Base-by-base conservation (phyloP, 306 rosid genomes). In the Crotalaria pallida region DNA sequence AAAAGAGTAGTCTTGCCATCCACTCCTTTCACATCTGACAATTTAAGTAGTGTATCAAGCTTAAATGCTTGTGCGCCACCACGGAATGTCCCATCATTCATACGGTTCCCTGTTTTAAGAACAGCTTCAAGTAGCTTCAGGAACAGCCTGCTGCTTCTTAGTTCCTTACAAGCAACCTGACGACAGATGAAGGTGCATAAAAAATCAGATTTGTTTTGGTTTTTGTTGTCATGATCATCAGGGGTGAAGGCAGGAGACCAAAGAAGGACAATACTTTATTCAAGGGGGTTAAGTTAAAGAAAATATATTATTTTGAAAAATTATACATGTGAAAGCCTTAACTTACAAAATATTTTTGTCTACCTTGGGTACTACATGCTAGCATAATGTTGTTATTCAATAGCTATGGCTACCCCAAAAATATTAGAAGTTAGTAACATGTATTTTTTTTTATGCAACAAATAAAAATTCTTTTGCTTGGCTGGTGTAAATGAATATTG, bases 111-210 rank as follows among this genome's bases (percentile, higher is more conserved):
- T 0, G 99, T 91, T 80, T 95, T 95, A 12, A 95, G 96, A 84
- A 95, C 99, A 45, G 99, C 99, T 95, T 95, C 99, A 36, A 95
- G 88, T 79, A 91, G 96, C 82, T 95, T 95, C 43, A 95, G 91
- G 88, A 95, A 95, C 61, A 95, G 74, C 72, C 99, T 45, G 77
- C 96, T 95, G 83, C 76, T 87, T 71, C 82, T 85, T 22, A 95
- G 88, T 75, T 87, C 92, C 80, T 84, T 83, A 76, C 96, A 89
- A 47, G 97, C 99, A 80, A 89, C 79, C 99, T 95, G 80, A 43
- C 58, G 60, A 44, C 71, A 72, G n/a, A 84, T 59, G 38, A 68
- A 80, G 65, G 65, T 41, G 12, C 6, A 17, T 49, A 15, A 33
- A 31, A n/a, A 69, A 60, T 50, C 3, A 59, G 22, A 47, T 12